Conservation (phyloP, 805 yeast genomes). For the Suhomyces pyralidae region DNA sequence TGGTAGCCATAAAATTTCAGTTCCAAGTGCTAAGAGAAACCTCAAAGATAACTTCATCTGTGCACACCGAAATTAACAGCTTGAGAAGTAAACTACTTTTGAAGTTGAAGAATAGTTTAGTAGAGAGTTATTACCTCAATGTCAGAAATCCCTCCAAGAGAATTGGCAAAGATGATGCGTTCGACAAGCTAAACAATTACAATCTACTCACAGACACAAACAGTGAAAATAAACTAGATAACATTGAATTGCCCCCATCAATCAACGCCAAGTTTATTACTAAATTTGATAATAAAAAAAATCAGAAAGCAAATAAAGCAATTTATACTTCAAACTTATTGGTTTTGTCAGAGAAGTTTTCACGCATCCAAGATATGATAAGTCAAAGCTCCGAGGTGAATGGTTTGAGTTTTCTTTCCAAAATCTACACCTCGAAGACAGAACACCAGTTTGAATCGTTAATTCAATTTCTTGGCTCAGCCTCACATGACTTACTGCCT, state of each 20-base stretch:
- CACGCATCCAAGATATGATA: neutral
- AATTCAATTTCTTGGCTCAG: slow-evolving; percentile 5
- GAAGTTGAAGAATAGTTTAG: slow-evolving; percentile 14
- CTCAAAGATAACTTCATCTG: slow-evolving; percentile 1
- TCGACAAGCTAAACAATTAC: slow-evolving; percentile 6
- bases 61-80: slow-evolving; percentile 3
- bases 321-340: slow-evolving; percentile 14
- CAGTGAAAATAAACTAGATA: slow-evolving; percentile 25
- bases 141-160: slow-evolving; percentile 1
- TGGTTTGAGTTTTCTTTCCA: slow-evolving; percentile 8
- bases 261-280: slow-evolving; percentile 32
- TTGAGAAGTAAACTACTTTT: slow-evolving; percentile 6
- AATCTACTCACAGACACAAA: neutral
- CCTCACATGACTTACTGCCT: neutral
- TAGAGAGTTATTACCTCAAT: slow-evolving; percentile 11
- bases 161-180: slow-evolving; percentile 9
- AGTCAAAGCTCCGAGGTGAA: slow-evolving; percentile 4
- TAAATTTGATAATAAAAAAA: slow-evolving; percentile 5
- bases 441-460: slow-evolving; percentile 18
- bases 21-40: slow-evolving; percentile 18
- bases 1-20: slow-evolving; percentile 31
- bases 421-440: slow-evolving; percentile 14
- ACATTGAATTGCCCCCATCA: slow-evolving; percentile 35
- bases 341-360: slow-evolving; percentile 12
- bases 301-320: neutral